These are phyloP conservation scores for Lepidopterella palustris DNA, from an alignment of 495 filamentous ascomycete species.

Conservation along the genomic window DNA sequence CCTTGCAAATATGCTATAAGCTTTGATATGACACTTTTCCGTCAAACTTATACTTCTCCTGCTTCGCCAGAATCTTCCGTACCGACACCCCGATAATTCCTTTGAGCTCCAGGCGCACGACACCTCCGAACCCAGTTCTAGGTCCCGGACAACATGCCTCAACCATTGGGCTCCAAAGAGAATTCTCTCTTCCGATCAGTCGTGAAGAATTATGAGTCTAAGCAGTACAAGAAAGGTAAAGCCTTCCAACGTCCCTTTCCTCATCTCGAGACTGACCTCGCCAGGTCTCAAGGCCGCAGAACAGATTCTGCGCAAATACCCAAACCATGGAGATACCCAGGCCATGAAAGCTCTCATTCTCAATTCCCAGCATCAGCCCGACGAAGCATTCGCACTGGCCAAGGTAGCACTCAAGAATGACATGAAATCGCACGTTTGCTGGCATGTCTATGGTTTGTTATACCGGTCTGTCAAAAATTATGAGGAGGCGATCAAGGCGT, in stretches of 20 bases:
- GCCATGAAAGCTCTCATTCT: conserved; percentile 98
- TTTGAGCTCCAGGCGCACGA: neutral
- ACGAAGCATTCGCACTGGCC: conserved; percentile 88
- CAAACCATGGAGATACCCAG: conserved; percentile 94
- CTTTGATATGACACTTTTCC: neutral
- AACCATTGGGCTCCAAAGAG: conserved; percentile 84
- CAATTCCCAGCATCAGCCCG: conserved; percentile 79
- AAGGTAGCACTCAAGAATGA: conserved; percentile 87
- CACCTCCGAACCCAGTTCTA: neutral
- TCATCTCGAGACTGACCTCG: neutral
- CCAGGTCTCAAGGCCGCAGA: conserved; percentile 84
- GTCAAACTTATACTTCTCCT: neutral
- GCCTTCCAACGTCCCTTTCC: conserved; percentile 1
- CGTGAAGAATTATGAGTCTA: conserved; percentile 90
- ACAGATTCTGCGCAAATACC: conserved; percentile 87
- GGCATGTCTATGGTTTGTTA: conserved; percentile 97
- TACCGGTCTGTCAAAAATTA: conserved; percentile 93
- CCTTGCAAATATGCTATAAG: neutral
- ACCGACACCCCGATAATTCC: neutral
- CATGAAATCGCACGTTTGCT: conserved; percentile 98
- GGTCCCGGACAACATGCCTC: conserved; percentile 52
- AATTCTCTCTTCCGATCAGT: conserved; percentile 86
- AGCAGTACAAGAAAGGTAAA: conserved; percentile 92
- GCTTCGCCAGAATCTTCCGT: neutral
- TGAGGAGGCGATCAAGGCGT: conserved; percentile 97